phyloP scores from a whole-genome alignment of 805 yeast genomes.

The Metschnikowia corniflorae region DNA sequence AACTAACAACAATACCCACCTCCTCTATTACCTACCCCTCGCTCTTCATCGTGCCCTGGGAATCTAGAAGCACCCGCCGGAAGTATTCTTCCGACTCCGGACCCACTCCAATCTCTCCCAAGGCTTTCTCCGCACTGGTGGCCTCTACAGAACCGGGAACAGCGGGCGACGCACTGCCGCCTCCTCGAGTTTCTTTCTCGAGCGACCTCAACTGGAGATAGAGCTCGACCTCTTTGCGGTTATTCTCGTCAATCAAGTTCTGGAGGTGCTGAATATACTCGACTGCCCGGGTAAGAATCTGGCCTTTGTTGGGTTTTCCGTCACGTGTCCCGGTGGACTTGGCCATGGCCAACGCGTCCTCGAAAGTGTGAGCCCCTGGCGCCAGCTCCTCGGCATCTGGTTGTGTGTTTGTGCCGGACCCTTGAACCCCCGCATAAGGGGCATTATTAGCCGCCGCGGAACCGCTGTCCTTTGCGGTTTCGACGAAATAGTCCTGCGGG shows the following conservation, averaged over 20 bases:
- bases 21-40: neutral
- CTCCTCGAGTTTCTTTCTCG: conserved; percentile 28
- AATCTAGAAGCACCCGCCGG: conserved; percentile 15
- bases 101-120: conserved; percentile 80
- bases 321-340: conserved; percentile 60
- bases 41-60: neutral
- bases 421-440: conserved; percentile 2
- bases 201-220: conserved; percentile 56
- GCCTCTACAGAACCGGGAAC: conserved; percentile 42
- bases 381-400: conserved; percentile 5
- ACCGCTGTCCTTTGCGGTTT: conserved; percentile 26
- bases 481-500: conserved; percentile 35
- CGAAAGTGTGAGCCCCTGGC: conserved; percentile 1
- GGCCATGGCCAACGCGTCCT: conserved; percentile 8
- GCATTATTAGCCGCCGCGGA: conserved; percentile 1
- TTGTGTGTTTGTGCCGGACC: neutral
- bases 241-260: conserved; percentile 70
- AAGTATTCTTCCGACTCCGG: conserved; percentile 53
- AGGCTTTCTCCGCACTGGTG: conserved; percentile 76
- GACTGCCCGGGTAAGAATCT: conserved; percentile 69
- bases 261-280: conserved; percentile 68
- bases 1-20: no score
- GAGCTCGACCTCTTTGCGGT: conserved; percentile 74
- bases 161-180: conserved; percentile 26
- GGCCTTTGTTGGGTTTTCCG: conserved; percentile 84